Evolutionary conservation across 73 alveolate genomes (phyloP).

Genomic region (Tetrahymena borealis): DNA sequence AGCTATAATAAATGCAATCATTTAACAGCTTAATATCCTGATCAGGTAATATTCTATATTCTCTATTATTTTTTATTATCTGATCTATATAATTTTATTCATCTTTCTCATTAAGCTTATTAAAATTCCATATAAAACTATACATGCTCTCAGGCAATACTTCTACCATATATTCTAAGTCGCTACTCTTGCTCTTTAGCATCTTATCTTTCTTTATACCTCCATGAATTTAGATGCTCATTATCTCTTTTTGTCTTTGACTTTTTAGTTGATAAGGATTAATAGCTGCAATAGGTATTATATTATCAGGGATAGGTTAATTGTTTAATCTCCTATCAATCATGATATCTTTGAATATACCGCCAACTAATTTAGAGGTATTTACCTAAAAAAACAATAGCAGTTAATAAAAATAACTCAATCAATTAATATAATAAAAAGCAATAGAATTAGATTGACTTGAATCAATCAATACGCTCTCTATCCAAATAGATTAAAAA

Average conservation of each 20-base stretch:
- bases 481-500: no score
- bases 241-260: not conserved
- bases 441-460: no score
- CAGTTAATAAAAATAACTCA: no score
- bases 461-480: no score
- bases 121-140: constrained; percentile 61
- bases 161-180: constrained; percentile 57
- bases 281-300: not conserved
- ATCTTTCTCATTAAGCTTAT: constrained; percentile 42
- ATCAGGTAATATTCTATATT: constrained; percentile 17
- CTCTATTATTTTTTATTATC: constrained; percentile 31
- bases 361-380: no score
- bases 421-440: no score
- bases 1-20: no score
- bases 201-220: constrained; percentile 45
- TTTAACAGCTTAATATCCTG: constrained; percentile 46
- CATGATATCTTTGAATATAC: no score
- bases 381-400: no score
- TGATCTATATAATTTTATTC: constrained; percentile 46
- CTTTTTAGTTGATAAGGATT: not conserved
- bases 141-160: constrained; percentile 59
- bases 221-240: constrained; percentile 18
- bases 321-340: no score
- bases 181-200: not conserved
- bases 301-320: no score